phyloP scores from a whole-genome alignment of 148 eudicot genomes.

The Mesembryanthemum crystallinum region DNA sequence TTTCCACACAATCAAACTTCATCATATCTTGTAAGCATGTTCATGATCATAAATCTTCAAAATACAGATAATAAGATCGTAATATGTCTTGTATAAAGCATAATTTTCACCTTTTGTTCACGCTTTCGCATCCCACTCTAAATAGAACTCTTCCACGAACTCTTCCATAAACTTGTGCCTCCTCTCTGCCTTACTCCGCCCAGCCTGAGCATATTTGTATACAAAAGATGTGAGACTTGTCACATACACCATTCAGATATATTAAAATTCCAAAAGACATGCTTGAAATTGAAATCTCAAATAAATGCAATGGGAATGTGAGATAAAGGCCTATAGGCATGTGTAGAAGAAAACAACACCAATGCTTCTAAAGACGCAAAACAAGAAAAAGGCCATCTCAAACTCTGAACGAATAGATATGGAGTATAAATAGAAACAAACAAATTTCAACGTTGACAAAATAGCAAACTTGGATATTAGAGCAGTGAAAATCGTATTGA shows the following conservation, averaged over 20 bases:
- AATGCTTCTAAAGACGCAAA: neutral
- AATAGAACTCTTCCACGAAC: slow-evolving; percentile 72
- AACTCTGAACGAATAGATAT: neutral
- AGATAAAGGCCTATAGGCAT: neutral
- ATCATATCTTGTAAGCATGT: neutral
- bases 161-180: slow-evolving; percentile 97
- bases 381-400: neutral
- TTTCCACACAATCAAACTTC: neutral
- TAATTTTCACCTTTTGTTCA: slow-evolving; percentile 30
- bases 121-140: slow-evolving; percentile 80
- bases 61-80: neutral
- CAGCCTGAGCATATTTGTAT: slow-evolving; percentile 56
- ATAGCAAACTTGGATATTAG: neutral
- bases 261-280: neutral
- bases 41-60: neutral
- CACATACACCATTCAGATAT: neutral
- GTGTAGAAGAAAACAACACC: neutral
- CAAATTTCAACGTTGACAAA: neutral
- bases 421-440: neutral
- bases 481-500: neutral
- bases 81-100: slow-evolving; percentile 9
- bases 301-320: neutral
- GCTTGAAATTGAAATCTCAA: neutral
- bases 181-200: slow-evolving; percentile 71
- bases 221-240: neutral